Percentiles rank a stretch among this genome's conserved stretches.
These are phyloP conservation scores for Hanseniaspora taiwanica DNA, from an alignment of 805 yeast species.

Conservation along the genomic window DNA sequence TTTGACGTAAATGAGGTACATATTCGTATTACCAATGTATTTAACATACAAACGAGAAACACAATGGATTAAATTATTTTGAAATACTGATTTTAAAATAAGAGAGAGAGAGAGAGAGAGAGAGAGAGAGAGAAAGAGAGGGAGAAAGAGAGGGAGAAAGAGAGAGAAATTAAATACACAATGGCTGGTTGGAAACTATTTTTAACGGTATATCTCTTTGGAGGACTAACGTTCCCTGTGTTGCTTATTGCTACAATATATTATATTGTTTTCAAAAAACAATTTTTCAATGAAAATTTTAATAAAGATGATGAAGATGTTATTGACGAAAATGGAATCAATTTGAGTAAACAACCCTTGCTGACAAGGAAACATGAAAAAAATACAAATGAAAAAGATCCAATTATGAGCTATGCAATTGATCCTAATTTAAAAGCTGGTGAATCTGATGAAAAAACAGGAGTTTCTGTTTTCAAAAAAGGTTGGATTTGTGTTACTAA, in stretches of 20 bases:
- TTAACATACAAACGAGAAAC: no score
- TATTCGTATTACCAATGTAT: no score
- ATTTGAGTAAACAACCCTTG: no score
- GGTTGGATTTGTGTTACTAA: conserved; percentile 84
- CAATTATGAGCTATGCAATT: conserved; percentile 15
- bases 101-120: no score
- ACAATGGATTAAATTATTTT: no score
- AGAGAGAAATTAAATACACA: no score
- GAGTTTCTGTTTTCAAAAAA: conserved; percentile 46
- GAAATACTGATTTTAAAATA: no score
- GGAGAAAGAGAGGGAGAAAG: no score
- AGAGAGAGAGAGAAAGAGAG: no score
- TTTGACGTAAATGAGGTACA: no score
- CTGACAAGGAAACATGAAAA: no score
- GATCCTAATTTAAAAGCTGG: conserved; percentile 40
- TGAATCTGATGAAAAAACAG: conserved; percentile 49
- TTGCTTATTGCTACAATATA: conserved; percentile 30
- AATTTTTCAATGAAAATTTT: no score
- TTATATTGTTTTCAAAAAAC: conserved; percentile 20
- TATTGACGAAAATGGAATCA: not conserved
- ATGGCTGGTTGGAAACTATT: conserved; percentile 22
- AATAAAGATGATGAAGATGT: not conserved
- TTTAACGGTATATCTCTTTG: conserved; percentile 44
- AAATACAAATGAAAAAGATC: conserved; percentile 15
- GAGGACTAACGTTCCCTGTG: conserved; percentile 77